Evolutionary conservation across 1,139 yeast species (phyloP), one percentile per base, ranked within the genome.

Genomic region (Sugiyamaella xylanicola): DNA sequence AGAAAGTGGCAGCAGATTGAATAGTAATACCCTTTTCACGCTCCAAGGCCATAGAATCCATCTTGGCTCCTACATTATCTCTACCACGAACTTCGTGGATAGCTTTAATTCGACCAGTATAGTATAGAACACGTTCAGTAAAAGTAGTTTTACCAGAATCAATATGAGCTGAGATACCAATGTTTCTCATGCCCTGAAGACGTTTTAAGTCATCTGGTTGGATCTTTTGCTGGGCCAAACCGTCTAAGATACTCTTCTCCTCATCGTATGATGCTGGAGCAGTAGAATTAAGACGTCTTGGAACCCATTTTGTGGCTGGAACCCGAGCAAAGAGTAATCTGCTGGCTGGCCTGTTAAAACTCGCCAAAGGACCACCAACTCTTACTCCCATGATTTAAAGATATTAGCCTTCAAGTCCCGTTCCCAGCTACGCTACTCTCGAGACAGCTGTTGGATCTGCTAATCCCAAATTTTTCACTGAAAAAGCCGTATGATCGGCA

Each of bases 41-140:
- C 75, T 93, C 99, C 64, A 93, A 81, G 65, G 93, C 99, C 95
- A 93, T 90, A 61, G 92, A 91, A 70, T 93, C 99, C 96, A 93
- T 93, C 75, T 91, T 93, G 58, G 99, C 99, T 57, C 99, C 99
- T 58, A 93, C 98, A 63, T 92, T 85, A 72, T 93, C 99, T 68
- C 95, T 84, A 51, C 99, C 99, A 72, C 99, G 82, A 11, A 93
- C 99, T 74, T 93, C 99, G 71, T 93, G 99, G 67, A 93, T 95
- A 25, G 96, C 96, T 72, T 92, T 91, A 72, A 95, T 95, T 71
- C 99, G 83, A 58, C 99, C 99, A 8, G 99, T 93, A 72, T 95
- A 95, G 74, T 84, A 93, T 65, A 93, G 77, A 50, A 93, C 99
- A 72, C 99, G 87, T 75, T 93, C 99, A 16, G 99, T 93, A 72